Percentiles rank a stretch among this genome's conserved stretches.
Conservation (phyloP, 2,329 filamentous ascomycete species). For the Aspergillus ochraceus region DNA sequence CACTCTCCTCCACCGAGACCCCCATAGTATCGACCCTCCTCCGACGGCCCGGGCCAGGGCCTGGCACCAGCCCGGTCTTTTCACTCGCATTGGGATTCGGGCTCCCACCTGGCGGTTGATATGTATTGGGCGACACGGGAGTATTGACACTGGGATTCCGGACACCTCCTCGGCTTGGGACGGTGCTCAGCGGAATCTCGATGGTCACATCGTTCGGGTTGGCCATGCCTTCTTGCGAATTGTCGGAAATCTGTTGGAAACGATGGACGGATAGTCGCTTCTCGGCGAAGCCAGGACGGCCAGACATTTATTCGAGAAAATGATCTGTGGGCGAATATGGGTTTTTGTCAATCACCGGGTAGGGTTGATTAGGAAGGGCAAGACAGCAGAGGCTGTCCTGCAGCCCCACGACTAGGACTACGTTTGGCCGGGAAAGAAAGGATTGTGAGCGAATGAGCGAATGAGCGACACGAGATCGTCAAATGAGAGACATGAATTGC, state of each 20-base stretch:
- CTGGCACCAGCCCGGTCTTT: conserved; percentile 27
- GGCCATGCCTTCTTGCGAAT: conserved; percentile 40
- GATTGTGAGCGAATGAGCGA: background rate
- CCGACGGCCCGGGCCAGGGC: conserved; percentile 34
- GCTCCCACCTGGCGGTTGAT: conserved; percentile 24
- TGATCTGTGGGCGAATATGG: background rate
- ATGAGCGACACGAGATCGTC: background rate
- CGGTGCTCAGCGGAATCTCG: conserved; percentile 61
- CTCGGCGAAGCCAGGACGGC: conserved; percentile 35
- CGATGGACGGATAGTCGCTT: conserved; percentile 48
- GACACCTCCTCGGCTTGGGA: conserved; percentile 50
- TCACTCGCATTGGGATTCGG: conserved; percentile 32
- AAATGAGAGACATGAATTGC: conserved; percentile 1
- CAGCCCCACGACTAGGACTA: background rate
- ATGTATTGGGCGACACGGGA: conserved; percentile 32
- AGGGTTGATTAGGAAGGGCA: background rate
- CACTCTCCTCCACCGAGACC: conserved; percentile 40
- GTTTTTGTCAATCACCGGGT: background rate
- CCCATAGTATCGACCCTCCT: conserved; percentile 31
- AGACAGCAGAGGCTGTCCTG: conserved; percentile 1
- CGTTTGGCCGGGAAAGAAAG: background rate
- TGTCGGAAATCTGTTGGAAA: conserved; percentile 44
- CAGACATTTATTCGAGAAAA: conserved; percentile 26
- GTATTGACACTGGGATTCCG: conserved; percentile 40
- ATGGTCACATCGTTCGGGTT: conserved; percentile 57